Base-by-base conservation (phyloP, 2,329 filamentous ascomycete genomes). In the Aspergillus sojae region DNA sequence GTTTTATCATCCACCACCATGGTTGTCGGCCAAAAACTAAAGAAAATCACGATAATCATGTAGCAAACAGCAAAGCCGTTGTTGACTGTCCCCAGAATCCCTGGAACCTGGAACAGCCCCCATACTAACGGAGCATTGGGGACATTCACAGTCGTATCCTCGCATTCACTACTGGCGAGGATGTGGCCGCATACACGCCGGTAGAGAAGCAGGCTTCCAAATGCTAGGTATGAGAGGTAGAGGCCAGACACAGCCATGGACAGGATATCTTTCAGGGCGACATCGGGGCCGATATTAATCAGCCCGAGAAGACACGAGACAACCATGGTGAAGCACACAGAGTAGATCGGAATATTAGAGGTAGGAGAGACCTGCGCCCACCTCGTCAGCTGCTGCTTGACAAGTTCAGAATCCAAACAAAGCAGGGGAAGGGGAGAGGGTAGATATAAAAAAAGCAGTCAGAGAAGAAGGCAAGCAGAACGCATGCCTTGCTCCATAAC, bases 211-310 rank as follows among this genome's bases (percentile, higher is more conserved):
- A 79, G 78, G 11, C 74, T 68, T 36, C 81, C 78, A 39, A 80
- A 79, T 34, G 83, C 76, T 61, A 85, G 77, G 68, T 85, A 86
- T 5, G 82, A 84, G 28, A 77, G 76, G 30, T 84, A 77, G 16
- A 84, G 73, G 1, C 80, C 78, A 14, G 77, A 77, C 41, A 82
- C 75, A 2, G 78, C 78, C 28, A 86, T 76, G 1, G 82, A 84
- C 3, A 81, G 75, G 62, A 85, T 79, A 64, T 79, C 81, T 69
- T 84, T 83, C 70, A 85, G 81, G 11, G 82, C 84, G 16, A 80
- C 75, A 2, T 77, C 65, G 7, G 81, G 84, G 14, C 82, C 83
- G 54, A 86, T 80, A 70, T 84, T 84, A 73, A 86, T 84, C 26
- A 84, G 72, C 1, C 78, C 78, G 16, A 84, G 71, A 5, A 84